A percentile compares a stretch with the other conserved stretches of the same genome.
Evolutionary conservation across 2,329 filamentous ascomycete genomes (phyloP).

Genomic region (Byssochlamys sp.): DNA sequence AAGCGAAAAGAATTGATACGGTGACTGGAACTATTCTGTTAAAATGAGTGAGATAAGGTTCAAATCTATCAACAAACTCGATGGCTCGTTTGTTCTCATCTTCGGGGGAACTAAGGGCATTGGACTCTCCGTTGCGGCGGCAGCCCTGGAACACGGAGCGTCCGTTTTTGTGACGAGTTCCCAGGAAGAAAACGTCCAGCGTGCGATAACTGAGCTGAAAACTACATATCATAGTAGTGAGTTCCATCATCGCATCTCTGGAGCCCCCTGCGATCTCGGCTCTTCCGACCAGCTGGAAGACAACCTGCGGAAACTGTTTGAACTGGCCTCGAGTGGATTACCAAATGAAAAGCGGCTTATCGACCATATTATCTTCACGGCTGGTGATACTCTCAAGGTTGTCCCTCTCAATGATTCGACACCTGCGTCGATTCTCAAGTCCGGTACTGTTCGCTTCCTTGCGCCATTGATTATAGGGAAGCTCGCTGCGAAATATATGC

Average conservation of each 20-base stretch:
- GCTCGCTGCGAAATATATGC: slow-evolving; percentile 27
- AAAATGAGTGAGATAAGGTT: not conserved
- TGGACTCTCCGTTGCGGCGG: slow-evolving; percentile 44
- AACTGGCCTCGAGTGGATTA: slow-evolving; percentile 19
- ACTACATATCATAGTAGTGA: slow-evolving; percentile 31
- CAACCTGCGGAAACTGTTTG: slow-evolving; percentile 36
- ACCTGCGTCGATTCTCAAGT: slow-evolving; percentile 9
- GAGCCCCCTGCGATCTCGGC: slow-evolving; percentile 37
- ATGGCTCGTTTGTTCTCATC: slow-evolving; percentile 38
- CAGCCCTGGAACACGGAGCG: slow-evolving; percentile 40
- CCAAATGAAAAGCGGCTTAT: slow-evolving; percentile 19
- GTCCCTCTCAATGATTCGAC: slow-evolving; percentile 19
- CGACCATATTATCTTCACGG: slow-evolving; percentile 45
- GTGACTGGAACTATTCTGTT: not conserved
- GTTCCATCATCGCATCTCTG: slow-evolving; percentile 24
- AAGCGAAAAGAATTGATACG: not conserved
- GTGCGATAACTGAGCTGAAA: slow-evolving; percentile 32
- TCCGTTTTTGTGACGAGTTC: slow-evolving; percentile 42
- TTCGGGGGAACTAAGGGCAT: slow-evolving; percentile 46
- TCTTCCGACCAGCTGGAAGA: slow-evolving; percentile 34
- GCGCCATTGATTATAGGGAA: slow-evolving; percentile 33
- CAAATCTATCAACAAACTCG: slow-evolving; percentile 35
- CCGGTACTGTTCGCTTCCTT: slow-evolving; percentile 25
- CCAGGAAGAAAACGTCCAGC: slow-evolving; percentile 26
- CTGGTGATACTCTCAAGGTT: slow-evolving; percentile 30